Evolutionary conservation across 2,329 filamentous ascomycete species (phyloP), one percentile per base, ranked within the genome.

Genomic region (Monilinia laxa): DNA sequence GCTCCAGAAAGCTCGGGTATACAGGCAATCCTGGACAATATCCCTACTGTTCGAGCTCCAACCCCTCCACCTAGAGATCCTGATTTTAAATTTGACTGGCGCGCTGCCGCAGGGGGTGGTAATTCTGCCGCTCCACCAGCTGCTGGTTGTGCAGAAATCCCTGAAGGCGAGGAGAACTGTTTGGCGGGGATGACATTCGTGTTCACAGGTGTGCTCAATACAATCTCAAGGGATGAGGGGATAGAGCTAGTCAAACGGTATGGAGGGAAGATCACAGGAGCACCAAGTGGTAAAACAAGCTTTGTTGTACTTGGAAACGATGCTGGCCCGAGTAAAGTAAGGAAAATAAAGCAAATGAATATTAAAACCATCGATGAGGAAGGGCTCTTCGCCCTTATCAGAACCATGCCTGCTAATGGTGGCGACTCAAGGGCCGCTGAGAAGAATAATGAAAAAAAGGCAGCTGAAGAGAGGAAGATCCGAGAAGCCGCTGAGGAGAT

Each of bases 301-400:
- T 99, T 92, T 75, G 93, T 99, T 56, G 91, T 99, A 20, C 84
- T 99, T 3, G 95, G 95, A 54, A 85, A 85, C 35, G 95, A 98
- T 77, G 95, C 96, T 31, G 95, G 95, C 0, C 95, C 95, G 0
- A 96, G 90, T 78, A 99, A 99, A 77, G 82, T 99, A 52, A 83
- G 89, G 71, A 97, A 93, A 72, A 98, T 99, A 72, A 83, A 85
- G 66, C 85, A 92, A 25, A 81, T 90, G 73, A 87, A 87, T 0
- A 87, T 98, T 76, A 97, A 93, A 78, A 96, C 93, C 0, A 97
- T 99, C 75, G 90, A 97, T 73, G 96, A 99, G 76, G 87, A 96
- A 71, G 96, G 95, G 0, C 80, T 99, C 3, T 96, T 97, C 72
- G 89, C 91, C 68, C 84, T 99, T 55, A 96, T 99, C 71, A 84